These are phyloP conservation scores for Saitoella complicata DNA, from an alignment of 805 yeast species.

Conservation along the genomic window DNA sequence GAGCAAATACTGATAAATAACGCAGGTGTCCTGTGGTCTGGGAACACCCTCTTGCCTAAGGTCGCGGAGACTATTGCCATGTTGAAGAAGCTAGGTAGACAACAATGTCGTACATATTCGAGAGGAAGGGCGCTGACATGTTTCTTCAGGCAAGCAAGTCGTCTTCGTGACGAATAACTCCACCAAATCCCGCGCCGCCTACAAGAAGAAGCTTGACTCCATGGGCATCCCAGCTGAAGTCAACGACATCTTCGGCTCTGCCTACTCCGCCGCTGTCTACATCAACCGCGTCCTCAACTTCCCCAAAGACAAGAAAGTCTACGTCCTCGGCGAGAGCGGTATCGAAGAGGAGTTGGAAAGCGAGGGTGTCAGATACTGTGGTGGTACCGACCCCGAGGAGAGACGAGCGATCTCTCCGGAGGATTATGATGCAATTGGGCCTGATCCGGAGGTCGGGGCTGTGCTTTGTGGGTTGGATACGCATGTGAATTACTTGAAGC, in stretches of 20 bases:
- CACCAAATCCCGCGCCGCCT: slow-evolving; percentile 69
- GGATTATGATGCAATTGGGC: slow-evolving; percentile 24
- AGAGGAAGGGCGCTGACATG: background rate
- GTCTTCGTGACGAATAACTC: slow-evolving; percentile 93
- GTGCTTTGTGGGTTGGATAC: slow-evolving; percentile 81
- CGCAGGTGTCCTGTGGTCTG: slow-evolving; percentile 74
- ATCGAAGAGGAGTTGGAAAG: slow-evolving; percentile 61
- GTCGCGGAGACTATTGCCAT: slow-evolving; percentile 59
- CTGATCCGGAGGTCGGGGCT: slow-evolving; percentile 65
- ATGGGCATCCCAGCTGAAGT: slow-evolving; percentile 30
- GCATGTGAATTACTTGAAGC: slow-evolving; percentile 61
- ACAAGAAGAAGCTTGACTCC: slow-evolving; percentile 56
- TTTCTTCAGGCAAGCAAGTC: slow-evolving; percentile 38
- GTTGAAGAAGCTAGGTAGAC: slow-evolving; percentile 25
- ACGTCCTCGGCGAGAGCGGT: slow-evolving; percentile 83
- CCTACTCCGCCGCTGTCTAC: slow-evolving; percentile 83
- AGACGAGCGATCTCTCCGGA: slow-evolving; percentile 36
- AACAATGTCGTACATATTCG: background rate
- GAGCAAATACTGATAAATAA: background rate
- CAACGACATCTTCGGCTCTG: slow-evolving; percentile 76
- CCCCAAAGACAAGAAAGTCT: slow-evolving; percentile 60
- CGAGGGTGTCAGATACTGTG: slow-evolving; percentile 59
- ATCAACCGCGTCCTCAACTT: slow-evolving; percentile 58
- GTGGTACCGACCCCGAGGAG: slow-evolving; percentile 59
- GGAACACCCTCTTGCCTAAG: slow-evolving; percentile 61